Evolutionary conservation across 2,329 filamentous ascomycete genomes (phyloP), one percentile per base, ranked within the genome.

Genomic region (Cercospora janseana): DNA sequence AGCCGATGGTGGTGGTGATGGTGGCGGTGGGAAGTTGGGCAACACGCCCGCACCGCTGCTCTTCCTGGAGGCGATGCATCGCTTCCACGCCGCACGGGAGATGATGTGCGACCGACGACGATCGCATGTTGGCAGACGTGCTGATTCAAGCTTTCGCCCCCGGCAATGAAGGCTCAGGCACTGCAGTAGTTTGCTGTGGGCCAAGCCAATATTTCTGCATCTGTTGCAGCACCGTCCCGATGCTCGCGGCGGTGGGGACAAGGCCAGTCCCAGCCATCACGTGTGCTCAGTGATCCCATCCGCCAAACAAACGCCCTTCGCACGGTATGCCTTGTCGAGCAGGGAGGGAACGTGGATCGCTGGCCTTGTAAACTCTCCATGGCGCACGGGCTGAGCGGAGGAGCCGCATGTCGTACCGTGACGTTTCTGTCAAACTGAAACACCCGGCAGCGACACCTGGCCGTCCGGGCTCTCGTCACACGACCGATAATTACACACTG

Each of bases 351-450:
- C n/a, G n/a, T n/a, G n/a, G n/a, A n/a, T n/a, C n/a, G n/a, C n/a
- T n/a, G n/a, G n/a, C n/a, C n/a, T n/a, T n/a, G n/a, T n/a, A n/a
- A n/a, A n/a, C n/a, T n/a, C n/a, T n/a, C n/a, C n/a, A n/a, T n/a
- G n/a, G n/a, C n/a, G n/a, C n/a, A n/a, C n/a, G n/a, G n/a, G n/a
- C n/a, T n/a, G n/a, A n/a, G n/a, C n/a, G n/a, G n/a, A n/a, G n/a
- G n/a, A n/a, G n/a, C n/a, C n/a, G n/a, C n/a, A n/a, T n/a, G n/a
- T n/a, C n/a, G n/a, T 23, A 23, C 35, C 35, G 35, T 24, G 21
- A 40, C 35, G 35, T 40, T 40, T 12, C 35, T 40, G 35, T 40
- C 21, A 24, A 40, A 15, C 35, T 40, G 35, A 40, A 26, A 40
- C 35, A 40, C 8, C 16, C 13, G 20, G 16, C 16, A 23, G 13